Base-by-base conservation (phyloP, 108 stramenopile species). In the Cyclotella baltica region DNA sequence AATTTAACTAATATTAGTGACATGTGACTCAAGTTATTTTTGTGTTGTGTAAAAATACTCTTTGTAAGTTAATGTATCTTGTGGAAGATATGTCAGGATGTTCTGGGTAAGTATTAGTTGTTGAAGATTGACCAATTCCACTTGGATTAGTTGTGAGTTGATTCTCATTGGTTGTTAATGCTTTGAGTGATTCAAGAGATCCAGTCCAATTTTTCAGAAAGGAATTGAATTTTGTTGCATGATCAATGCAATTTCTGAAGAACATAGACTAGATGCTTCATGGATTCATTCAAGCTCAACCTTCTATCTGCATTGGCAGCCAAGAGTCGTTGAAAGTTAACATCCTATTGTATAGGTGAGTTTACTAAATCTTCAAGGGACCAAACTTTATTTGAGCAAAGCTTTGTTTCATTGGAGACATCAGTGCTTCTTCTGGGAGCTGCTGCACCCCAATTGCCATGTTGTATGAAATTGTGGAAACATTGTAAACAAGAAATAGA, bases 81-180 rank as follows among this genome's bases (percentile, higher is more conserved):
- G 53, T 8, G 69, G 80, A 28, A 81, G 61, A 28, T 73, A 70
- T 15, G 67, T 75, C 33, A 81, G 31, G 3, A 62, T 40, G 55
- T 81, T 75, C 23, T 81, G 63, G 18, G 69, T 64, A 10, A 75
- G 52, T 40, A 64, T 70, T 6, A 81, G 62, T 3, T 48, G 22
- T 35, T 81, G 46, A 4, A 81, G 73, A 71, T 33, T 55, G 27
- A 37, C 80, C 73, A 55, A 81, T 71, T 33, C 36, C 35, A 8
- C 37, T 57, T 8, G 73, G 73, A 47, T 70, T 36, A 15, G 80
- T 55, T 25, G 52, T 57, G 25, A 75, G 47, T 43, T 43, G 13
- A 43, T 75, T 81, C 3, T 69, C 73, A 65, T 81, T 81, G 22
- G 69, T 69, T 20, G 75, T 75, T 30, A 81, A 29, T 9, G 75